These are phyloP conservation scores for Collybia sp. DNA, from an alignment of 768 basidiomycete genomes.

Conservation along the genomic window DNA sequence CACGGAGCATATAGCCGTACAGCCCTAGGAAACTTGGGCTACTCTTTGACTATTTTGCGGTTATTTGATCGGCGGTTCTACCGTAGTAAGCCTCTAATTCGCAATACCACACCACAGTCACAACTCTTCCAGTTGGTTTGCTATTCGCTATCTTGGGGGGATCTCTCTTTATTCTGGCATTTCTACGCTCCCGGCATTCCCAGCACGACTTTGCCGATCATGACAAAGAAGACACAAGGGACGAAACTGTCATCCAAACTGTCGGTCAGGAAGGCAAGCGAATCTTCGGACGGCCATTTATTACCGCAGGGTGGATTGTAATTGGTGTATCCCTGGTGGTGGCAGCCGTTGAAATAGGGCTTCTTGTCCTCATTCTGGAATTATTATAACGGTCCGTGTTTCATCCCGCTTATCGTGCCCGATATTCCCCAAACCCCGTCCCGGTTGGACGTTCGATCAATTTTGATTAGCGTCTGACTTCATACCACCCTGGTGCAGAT, in stretches of 20 bases:
- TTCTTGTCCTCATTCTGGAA: constrained; percentile 57
- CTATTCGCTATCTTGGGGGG: constrained; percentile 60
- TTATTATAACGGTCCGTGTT: constrained; percentile 5
- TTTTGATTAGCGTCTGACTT: too few relatives aligned
- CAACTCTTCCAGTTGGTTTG: constrained; percentile 40
- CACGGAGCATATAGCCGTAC: constrained; percentile 79
- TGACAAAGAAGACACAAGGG: constrained; percentile 26
- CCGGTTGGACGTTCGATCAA: too few relatives aligned
- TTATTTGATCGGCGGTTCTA: constrained; percentile 78
- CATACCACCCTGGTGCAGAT: too few relatives aligned
- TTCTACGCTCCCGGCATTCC: constrained; percentile 59
- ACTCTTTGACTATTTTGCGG: constrained; percentile 67
- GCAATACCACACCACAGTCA: not conserved
- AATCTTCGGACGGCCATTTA: constrained; percentile 72
- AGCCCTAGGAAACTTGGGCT: constrained; percentile 70
- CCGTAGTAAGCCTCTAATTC: constrained; percentile 45
- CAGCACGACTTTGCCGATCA: constrained; percentile 76
- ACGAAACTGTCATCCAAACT: constrained; percentile 41
- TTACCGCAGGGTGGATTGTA: constrained; percentile 78
- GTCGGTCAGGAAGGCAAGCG: constrained; percentile 57
- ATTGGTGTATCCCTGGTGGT: constrained; percentile 57
- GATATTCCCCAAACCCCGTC: too few relatives aligned
- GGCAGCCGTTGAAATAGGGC: constrained; percentile 55
- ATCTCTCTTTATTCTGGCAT: constrained; percentile 54
- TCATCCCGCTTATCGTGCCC: not conserved